Base-by-base conservation (phyloP, 305 asterid species). In the Euphrasia arctica region DNA sequence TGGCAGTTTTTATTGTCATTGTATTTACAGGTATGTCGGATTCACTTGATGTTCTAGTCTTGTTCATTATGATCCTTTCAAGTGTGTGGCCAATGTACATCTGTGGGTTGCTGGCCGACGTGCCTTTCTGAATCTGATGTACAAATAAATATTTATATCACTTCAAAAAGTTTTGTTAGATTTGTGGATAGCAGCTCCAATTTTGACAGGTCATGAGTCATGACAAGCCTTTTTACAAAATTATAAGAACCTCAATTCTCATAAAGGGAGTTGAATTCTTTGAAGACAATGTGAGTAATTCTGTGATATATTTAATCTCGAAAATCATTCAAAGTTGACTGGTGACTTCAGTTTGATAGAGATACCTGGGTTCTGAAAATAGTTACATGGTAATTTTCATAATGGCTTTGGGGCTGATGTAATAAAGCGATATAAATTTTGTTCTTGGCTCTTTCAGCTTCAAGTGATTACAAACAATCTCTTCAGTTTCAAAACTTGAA, bases 401-500 rank as follows among this genome's bases (percentile, higher is more conserved):
- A 11, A 4, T 49, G 56, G 28, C 60, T 42, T 41, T 66, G 13
- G 28, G 9, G 15, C 15, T 18, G 31, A 41, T 58, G 55, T 64
- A 39, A 59, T 75, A 56, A 54, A 34, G 69, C 47, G 39, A 62
- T 74, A 61, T 58, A 34, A 34, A n/a, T 47, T 47, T 47, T 47
- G 34, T 59, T 61, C 70, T 69, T 78, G 79, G 22, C 22, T 18
- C 22, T 18, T 18, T 18, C 82, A 93, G 99, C 97, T 72, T 80
- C 88, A 11, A 93, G 97, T 72, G 99, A 93, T 79, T 93, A 93
- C 80, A 89, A 78, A 73, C 97, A 90, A 69, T 88, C 97, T 58
- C 99, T 93, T 63, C 99, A 93, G 72, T 93, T 93, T 73, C 99
- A 88, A 78, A 90, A 78, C 77, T 80, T 93, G 76, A 93, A 90